Evolutionary conservation across 495 filamentous ascomycete genomes (phyloP).

Genomic region (Podospora fimiseda): DNA sequence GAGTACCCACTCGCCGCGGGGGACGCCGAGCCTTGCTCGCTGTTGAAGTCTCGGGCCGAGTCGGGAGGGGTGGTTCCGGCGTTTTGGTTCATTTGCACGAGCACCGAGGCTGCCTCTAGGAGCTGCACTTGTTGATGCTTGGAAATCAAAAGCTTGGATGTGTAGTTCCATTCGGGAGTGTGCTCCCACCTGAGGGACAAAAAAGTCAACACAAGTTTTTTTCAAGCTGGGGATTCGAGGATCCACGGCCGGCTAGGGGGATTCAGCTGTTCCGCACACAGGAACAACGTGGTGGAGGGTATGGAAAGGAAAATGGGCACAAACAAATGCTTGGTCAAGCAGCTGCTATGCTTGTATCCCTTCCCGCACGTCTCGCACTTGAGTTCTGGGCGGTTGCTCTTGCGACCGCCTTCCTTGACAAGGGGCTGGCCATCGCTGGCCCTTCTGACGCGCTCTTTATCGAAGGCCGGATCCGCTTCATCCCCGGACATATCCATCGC

Average conservation of each 20-base stretch:
- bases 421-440: conserved; percentile 82
- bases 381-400: conserved; percentile 69
- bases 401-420: conserved; percentile 65
- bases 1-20: conserved; percentile 73
- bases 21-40: conserved; percentile 75
- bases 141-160: conserved; percentile 95
- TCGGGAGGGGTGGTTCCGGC: conserved; percentile 44
- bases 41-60: conserved; percentile 56
- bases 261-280: conserved; percentile 19
- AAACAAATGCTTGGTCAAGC: conserved; percentile 99
- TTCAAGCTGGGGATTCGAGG: conserved; percentile 18
- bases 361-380: conserved; percentile 98
- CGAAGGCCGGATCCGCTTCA: conserved; percentile 49
- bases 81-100: conserved; percentile 80
- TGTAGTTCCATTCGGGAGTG: conserved; percentile 95
- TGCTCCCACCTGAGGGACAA: conserved; percentile 88
- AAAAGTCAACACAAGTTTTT: conserved; percentile 38
- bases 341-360: conserved; percentile 99
- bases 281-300: conserved; percentile 32
- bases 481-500: conserved; percentile 51
- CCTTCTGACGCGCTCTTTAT: conserved; percentile 67
- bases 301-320: conserved; percentile 58
- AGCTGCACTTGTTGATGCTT: conserved; percentile 99
- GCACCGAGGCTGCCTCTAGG: conserved; percentile 88
- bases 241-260: conserved; percentile 14